Evolutionary conservation across 768 basidiomycete species (phyloP).

Genomic region (Tylopilus plumbeoviolaceoides): DNA sequence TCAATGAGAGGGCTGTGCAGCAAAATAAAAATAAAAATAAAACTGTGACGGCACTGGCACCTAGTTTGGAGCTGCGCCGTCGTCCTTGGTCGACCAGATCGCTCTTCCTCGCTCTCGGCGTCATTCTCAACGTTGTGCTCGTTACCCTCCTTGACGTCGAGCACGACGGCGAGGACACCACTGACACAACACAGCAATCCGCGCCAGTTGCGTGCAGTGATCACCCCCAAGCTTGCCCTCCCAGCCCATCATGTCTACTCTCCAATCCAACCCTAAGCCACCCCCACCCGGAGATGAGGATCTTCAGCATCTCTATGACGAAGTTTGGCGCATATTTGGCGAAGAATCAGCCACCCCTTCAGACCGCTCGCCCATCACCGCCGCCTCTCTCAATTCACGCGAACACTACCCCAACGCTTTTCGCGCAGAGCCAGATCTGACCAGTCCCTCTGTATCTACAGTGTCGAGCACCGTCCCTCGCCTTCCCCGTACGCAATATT

Average conservation of each 20-base stretch:
- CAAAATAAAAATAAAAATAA: not conserved
- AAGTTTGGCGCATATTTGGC: constrained; percentile 66
- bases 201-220: not conserved
- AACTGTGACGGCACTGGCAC: not conserved
- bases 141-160: not conserved
- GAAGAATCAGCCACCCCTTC: constrained; percentile 40
- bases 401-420: constrained; percentile 18
- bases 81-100: not conserved
- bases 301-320: constrained; percentile 69
- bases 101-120: not conserved
- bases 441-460: constrained; percentile 7
- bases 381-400: constrained; percentile 15
- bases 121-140: not conserved
- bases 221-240: not conserved
- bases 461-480: constrained; percentile 20
- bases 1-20: no score
- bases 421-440: constrained; percentile 19
- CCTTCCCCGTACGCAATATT: constrained; percentile 17
- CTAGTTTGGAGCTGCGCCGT: not conserved
- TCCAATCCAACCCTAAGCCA: constrained; percentile 32
- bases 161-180: not conserved
- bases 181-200: not conserved
- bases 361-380: constrained; percentile 22
- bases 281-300: constrained; percentile 61
- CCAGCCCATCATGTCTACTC: constrained; percentile 32